Evolutionary conservation across 768 basidiomycete genomes (phyloP).

Genomic region (Tricholoma furcatifolium): DNA sequence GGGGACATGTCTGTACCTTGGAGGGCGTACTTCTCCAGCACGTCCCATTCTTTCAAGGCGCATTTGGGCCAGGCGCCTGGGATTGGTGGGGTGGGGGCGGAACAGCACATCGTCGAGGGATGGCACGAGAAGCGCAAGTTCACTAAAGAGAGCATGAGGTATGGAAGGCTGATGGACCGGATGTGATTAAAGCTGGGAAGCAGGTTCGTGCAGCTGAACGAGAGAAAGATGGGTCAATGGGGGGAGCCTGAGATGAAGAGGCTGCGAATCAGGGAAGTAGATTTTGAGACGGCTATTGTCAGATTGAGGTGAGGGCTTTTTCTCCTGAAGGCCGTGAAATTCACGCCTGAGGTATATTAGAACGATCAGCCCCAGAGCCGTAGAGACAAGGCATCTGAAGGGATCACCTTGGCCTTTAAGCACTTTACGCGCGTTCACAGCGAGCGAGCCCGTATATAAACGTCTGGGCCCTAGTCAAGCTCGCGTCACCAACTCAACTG

Average conservation of each 20-base stretch:
- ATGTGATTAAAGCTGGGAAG: constrained; percentile 63
- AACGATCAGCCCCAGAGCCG: constrained; percentile 91
- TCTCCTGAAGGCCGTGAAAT: too few relatives aligned
- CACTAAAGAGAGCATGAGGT: constrained; percentile 26
- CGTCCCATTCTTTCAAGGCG: constrained; percentile 92
- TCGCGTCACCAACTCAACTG: constrained; percentile 68
- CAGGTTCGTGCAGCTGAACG: constrained; percentile 66
- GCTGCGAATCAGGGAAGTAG: constrained; percentile 86
- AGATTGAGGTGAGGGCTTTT: constrained; percentile 71
- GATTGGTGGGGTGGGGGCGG: constrained; percentile 8
- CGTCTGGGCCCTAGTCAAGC: constrained; percentile 63
- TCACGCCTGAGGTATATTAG: too few relatives aligned
- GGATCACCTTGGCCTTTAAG: constrained; percentile 69
- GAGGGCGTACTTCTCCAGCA: constrained; percentile 94
- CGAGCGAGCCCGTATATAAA: constrained; percentile 73
- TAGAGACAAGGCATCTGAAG: constrained; percentile 76
- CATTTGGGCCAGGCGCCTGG: constrained; percentile 43
- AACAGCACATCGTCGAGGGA: constrained; percentile 67
- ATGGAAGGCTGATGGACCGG: constrained; percentile 30
- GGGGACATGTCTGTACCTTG: constrained; percentile 47
- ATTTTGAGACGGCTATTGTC: constrained; percentile 86
- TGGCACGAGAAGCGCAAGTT: constrained; percentile 75
- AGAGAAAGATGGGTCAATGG: constrained; percentile 55
- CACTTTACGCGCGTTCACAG: constrained; percentile 75
- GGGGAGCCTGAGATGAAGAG: constrained; percentile 85